A percentile compares a stretch with the other conserved stretches of the same genome.
phyloP scores from a whole-genome alignment of 106 monocot genomes.

The Allium fistulosum region DNA sequence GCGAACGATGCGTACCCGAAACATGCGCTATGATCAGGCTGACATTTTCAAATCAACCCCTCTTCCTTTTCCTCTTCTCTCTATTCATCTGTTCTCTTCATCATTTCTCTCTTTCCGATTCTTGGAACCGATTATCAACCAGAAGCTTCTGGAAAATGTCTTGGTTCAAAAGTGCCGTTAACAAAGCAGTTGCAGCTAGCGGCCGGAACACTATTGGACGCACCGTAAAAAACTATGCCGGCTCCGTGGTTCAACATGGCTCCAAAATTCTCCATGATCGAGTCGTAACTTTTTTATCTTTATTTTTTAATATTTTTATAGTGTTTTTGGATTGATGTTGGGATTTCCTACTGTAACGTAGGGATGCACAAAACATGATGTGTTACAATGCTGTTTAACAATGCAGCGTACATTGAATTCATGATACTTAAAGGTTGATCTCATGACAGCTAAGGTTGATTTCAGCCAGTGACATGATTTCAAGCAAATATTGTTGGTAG shows the following conservation, averaged over 20 bases:
- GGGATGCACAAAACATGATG: too few species aligned
- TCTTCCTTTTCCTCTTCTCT: not conserved
- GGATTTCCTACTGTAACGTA: too few species aligned
- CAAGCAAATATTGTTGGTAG: too few species aligned
- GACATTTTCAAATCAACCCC: not conserved
- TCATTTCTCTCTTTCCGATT: not conserved
- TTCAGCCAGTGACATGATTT: too few species aligned
- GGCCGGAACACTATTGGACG: constrained; percentile 60
- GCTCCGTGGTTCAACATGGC: constrained; percentile 75
- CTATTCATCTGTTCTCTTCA: not conserved
- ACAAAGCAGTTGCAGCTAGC: constrained; percentile 67
- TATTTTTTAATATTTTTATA: not conserved
- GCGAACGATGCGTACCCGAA: not conserved
- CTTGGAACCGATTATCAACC: not conserved
- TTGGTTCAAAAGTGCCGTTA: constrained; percentile 69
- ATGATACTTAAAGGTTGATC: too few species aligned
- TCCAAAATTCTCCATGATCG: constrained; percentile 60
- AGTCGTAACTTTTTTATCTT: not conserved
- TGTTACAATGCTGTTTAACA: too few species aligned
- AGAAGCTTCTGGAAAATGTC: constrained; percentile 34
- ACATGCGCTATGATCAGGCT: not conserved
- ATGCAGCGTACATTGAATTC: too few species aligned
- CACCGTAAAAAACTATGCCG: constrained; percentile 58
- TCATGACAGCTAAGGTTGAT: too few species aligned
- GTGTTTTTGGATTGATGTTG: too few species aligned